A percentile compares a stretch with the other conserved stretches of the same genome.
phyloP scores from a whole-genome alignment of 2,329 filamentous ascomycete genomes.

The Penicillium janthinellum region DNA sequence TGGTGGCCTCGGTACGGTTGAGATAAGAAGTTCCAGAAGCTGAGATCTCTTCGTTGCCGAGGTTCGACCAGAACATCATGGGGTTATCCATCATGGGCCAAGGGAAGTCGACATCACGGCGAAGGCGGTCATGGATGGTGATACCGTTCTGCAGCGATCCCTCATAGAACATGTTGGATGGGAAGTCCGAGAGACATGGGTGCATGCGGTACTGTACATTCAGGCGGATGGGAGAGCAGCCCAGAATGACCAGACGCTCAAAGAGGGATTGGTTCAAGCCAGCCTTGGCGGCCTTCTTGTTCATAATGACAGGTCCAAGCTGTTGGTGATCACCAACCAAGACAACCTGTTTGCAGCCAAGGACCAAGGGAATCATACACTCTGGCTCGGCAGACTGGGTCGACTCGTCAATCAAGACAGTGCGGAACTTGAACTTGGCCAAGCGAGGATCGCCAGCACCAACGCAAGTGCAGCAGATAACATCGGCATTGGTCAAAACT shows the following conservation, averaged over 20 bases:
- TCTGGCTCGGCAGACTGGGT: constrained; percentile 98
- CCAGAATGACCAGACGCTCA: constrained; percentile 91
- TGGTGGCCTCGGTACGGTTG: constrained; percentile 94
- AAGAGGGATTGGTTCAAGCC: constrained; percentile 98
- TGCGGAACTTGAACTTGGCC: constrained; percentile 96
- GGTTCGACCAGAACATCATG: constrained; percentile 99
- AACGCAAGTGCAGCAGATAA: constrained; percentile 98
- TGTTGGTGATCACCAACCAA: constrained; percentile 98
- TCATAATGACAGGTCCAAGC: constrained; percentile 98
- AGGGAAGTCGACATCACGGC: constrained; percentile 94
- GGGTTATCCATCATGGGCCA: constrained; percentile 93
- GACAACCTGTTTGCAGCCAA: constrained; percentile 99
- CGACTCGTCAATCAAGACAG: constrained; percentile 96
- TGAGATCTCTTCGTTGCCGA: constrained; percentile 96
- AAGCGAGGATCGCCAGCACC: constrained; percentile 94
- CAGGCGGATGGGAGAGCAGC: constrained; percentile 84
- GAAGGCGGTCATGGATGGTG: constrained; percentile 81
- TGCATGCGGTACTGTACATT: constrained; percentile 99
- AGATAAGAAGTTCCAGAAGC: constrained; percentile 97
- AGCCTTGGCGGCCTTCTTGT: constrained; percentile 98
- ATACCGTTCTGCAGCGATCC: constrained; percentile 96
- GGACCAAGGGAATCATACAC: constrained; percentile 96
- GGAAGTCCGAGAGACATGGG: constrained; percentile 93
- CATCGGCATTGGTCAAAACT: constrained; percentile 91
- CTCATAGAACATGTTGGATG: constrained; percentile 99